Evolutionary conservation across 139 green algal genomes (phyloP), one percentile per base, ranked within the genome.

Genomic region (Ettlia oleoabundans): DNA sequence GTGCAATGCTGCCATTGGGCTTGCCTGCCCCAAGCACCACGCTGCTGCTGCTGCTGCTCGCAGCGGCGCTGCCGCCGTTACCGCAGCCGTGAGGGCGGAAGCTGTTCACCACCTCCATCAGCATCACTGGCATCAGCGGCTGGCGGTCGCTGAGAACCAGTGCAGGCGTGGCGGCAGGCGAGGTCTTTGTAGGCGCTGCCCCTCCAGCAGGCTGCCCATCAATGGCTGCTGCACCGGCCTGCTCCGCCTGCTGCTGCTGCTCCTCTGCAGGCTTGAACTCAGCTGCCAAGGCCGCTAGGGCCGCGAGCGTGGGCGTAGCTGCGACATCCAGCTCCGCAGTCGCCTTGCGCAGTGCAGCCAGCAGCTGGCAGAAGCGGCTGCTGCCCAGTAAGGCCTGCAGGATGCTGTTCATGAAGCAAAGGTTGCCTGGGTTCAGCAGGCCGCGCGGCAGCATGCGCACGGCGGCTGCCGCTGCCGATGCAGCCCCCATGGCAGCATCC

Each of bases 391-490:
- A 84, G n/a, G 92, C 92, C 90, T 96, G 90, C 70, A 95, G 80
- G 1, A 89, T 93, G 35, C 85, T 86, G 85, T 95, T 96, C 81
- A 95, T 89, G 81, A 97, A 97, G 91, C 93, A 97, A 3, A 91
- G 86, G 87, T 96, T 96, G 66, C 93, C 93, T 0, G 91, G 93
- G 88, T 96, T 96, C 52, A 91, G 53, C 8, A 97, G 85, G 10
- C 93, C 92, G 7, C 91, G 82, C 1, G 93, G 93, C 83, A 86
- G 72, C 47, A 94, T 30, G 0, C 62, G 37, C 65, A 41, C 13
- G 13, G 19, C 21, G 13, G 35, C 42, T n/a, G 30, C 38, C 8
- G 43, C 32, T 3, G 30, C 21, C 21, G 35, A 30, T 4, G 68
- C 79, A 0, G 62, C 74, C 13, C 63, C n/a, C n/a, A n/a, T n/a